Evolutionary conservation across 2,329 filamentous ascomycete species (phyloP).

Genomic region (Thelonectria rubi): DNA sequence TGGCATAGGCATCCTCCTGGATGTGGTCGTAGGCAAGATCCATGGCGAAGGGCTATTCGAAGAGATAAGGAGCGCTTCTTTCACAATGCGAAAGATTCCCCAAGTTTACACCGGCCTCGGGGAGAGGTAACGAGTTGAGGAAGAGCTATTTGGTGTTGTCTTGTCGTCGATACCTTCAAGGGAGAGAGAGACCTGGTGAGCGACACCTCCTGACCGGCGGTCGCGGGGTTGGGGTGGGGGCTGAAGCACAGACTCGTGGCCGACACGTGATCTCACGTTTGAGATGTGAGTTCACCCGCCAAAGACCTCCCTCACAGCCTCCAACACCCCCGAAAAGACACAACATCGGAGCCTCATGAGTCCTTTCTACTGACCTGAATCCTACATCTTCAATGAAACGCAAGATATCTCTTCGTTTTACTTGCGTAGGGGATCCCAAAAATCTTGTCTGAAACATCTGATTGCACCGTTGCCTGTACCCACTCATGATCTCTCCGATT

Average conservation of each 20-base stretch:
- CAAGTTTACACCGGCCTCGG: not conserved
- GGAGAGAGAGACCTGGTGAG: constrained; percentile 23
- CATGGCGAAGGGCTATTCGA: constrained; percentile 63
- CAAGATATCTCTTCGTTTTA: no score
- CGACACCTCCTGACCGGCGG: constrained; percentile 37
- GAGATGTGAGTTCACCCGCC: not conserved
- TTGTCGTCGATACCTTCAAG: constrained; percentile 27
- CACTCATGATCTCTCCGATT: no score
- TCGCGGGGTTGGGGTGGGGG: constrained; percentile 34
- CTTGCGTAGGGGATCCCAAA: no score
- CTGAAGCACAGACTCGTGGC: constrained; percentile 30
- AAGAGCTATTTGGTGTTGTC: constrained; percentile 27
- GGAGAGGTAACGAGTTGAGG: constrained; percentile 11
- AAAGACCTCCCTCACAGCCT: no score
- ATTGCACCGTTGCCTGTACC: no score
- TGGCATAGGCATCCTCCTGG: constrained; percentile 78
- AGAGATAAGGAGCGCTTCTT: not conserved
- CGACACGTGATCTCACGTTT: constrained; percentile 31
- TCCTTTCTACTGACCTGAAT: no score
- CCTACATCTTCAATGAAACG: no score
- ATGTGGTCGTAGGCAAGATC: constrained; percentile 98
- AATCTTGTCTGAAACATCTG: no score
- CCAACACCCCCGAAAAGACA: no score
- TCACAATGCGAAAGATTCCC: constrained; percentile 3
- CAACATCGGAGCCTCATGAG: no score